phyloP scores from a whole-genome alignment of 176 grass and related monocot species.

The Avena sativa region DNA sequence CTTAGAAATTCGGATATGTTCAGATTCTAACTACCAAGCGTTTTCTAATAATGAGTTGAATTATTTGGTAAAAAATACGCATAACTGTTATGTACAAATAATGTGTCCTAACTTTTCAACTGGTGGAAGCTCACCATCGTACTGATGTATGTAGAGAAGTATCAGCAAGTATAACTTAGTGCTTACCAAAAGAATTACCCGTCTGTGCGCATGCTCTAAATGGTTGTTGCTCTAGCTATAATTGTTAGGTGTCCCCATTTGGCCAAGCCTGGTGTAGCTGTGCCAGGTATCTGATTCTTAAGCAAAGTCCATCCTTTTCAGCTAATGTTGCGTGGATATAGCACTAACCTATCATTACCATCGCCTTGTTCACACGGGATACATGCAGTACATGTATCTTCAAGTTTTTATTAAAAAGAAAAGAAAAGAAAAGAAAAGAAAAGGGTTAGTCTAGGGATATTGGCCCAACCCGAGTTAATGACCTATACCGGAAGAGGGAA shows the following conservation, averaged over 20 bases:
- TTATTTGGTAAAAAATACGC: background rate
- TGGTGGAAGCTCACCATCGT: conserved; percentile 20
- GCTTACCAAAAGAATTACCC: background rate
- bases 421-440: background rate
- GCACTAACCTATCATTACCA: background rate
- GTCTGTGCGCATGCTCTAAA: background rate
- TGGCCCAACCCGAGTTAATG: background rate
- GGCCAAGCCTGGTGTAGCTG: conserved; percentile 4
- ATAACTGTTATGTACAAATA: conserved; percentile 14
- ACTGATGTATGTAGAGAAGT: conserved; percentile 10
- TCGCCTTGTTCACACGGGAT: background rate
- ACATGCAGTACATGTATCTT: background rate
- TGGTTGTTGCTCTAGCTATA: conserved; percentile 10
- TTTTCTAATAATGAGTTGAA: background rate
- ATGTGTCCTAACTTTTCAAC: background rate
- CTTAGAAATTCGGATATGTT: background rate
- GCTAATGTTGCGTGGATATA: background rate
- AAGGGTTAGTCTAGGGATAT: background rate
- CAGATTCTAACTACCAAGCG: background rate
- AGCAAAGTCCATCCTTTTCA: conserved; percentile 11
- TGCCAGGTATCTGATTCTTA: conserved; percentile 3
- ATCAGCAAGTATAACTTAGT: too few relatives aligned
- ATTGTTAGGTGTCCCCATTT: background rate
- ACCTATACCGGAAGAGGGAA: background rate
- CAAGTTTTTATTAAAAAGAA: background rate